These are phyloP conservation scores for Kwoniella europaea DNA, from an alignment of 768 basidiomycete genomes.

Conservation along the genomic window DNA sequence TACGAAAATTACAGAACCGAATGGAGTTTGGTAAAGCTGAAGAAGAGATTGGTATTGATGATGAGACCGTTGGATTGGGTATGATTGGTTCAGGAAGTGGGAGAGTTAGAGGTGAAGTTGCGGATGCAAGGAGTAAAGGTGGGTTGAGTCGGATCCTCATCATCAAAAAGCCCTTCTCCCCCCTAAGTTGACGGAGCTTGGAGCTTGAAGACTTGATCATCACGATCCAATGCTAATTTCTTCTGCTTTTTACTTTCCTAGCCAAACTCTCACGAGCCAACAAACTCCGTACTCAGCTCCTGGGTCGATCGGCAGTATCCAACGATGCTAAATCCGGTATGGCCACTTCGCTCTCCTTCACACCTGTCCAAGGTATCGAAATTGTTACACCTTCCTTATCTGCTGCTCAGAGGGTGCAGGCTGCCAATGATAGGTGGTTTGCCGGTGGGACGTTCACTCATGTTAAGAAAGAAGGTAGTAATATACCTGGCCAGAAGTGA, in stretches of 20 bases:
- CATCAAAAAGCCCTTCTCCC: no score
- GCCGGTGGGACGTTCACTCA: constrained; percentile 62
- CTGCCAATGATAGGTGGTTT: constrained; percentile 98
- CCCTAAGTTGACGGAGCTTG: no score
- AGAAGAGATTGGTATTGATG: constrained; percentile 93
- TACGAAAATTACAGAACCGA: constrained; percentile 95
- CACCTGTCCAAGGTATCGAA: constrained; percentile 97
- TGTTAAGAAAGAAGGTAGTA: constrained; percentile 53
- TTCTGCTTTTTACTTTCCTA: constrained; percentile 55
- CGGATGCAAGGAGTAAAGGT: constrained; percentile 92
- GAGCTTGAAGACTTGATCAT: no score
- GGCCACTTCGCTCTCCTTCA: constrained; percentile 88
- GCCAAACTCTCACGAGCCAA: constrained; percentile 96
- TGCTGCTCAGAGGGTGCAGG: constrained; percentile 78
- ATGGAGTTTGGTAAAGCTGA: constrained; percentile 95
- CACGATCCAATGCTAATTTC: no score
- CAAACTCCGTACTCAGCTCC: constrained; percentile 82
- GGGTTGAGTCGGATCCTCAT: constrained; percentile 40
- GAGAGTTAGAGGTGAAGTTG: constrained; percentile 82
- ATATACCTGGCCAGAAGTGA: constrained; percentile 37
- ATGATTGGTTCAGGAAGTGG: constrained; percentile 91
- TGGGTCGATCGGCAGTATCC: constrained; percentile 72
- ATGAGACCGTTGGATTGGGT: constrained; percentile 95
- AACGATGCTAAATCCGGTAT: constrained; percentile 74
- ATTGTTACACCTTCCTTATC: constrained; percentile 78